Base-by-base conservation (phyloP, 2,329 filamentous ascomycete genomes). In the Aspergillus japonicus region DNA sequence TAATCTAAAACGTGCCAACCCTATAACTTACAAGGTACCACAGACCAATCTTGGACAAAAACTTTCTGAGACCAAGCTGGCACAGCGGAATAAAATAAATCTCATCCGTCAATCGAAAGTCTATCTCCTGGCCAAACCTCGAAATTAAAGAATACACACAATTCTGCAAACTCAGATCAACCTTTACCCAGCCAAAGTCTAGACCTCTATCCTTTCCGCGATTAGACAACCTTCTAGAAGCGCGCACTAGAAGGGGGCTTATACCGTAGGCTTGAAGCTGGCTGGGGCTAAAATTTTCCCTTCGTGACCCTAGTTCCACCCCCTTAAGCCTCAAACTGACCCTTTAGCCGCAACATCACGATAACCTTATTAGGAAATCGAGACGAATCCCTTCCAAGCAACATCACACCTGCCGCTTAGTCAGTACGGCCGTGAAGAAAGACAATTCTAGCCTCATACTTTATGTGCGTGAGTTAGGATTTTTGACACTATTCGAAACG, bases 291-390 rank as follows among this genome's bases (percentile, higher is more conserved):
- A 12, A 12, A 35, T 16, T 35, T 19, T 42, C 33, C 44, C 26
- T 48, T 44, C 3, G 42, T 31, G 29, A 48, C 29, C 29, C n/a
- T 33, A 16, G 31, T 19, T 11, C 26, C 21, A 35, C 26, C 53
- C 53, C 53, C 14, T 55, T 11, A 35, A 47, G 53, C 42, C 42
- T 47, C 26, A 29, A 48, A 35, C 53, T 26, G 53, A 21, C 19
- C 39, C 39, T 44, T 44, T 44, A 16, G 35, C 35, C 51, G 51
- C 51, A 53, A 33, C 35, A 44, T 55, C 53, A 33, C 42, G 53
- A 55, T 55, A 55, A 55, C 53, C 44, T 55, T 39, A 48, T 33
- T 55, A 55, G 53, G 53, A 47, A 55, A 48, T 29, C 26, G 53
- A 55, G 53, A 55, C 53, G 53, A 55, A 19, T 35, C 11, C 12